Evolutionary conservation across 352 stramenopile species (phyloP).

Genomic region (Phytophthora chlamydospora): DNA sequence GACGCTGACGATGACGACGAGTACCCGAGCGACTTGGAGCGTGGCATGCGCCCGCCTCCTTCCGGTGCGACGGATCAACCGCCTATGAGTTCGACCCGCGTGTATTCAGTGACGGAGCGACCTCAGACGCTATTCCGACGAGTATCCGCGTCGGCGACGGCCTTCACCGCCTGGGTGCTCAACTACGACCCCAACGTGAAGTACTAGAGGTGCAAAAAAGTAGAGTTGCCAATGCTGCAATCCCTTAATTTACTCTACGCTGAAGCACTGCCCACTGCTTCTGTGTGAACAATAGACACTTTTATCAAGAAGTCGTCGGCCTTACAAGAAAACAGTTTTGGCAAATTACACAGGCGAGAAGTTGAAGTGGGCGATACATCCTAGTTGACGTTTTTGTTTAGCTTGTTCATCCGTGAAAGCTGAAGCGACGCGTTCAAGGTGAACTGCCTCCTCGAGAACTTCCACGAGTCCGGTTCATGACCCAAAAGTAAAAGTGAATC

Average conservation of each 20-base stretch:
- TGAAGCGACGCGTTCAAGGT: no score
- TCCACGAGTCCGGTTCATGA: no score
- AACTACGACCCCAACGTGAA: constrained; percentile 40
- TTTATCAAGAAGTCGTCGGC: no score
- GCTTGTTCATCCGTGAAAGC: no score
- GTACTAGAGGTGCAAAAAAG: no score
- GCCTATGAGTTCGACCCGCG: constrained; percentile 13
- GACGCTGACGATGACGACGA: constrained; percentile 29
- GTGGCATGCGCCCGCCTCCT: constrained; percentile 8
- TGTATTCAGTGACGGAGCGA: constrained; percentile 40
- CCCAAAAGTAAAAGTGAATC: no score
- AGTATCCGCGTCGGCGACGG: constrained; percentile 36
- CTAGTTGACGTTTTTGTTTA: no score
- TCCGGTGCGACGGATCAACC: constrained; percentile 22
- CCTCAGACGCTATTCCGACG: constrained; percentile 33
- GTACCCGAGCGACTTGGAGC: constrained; percentile 24
- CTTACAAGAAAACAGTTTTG: no score
- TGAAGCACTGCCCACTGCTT: not conserved
- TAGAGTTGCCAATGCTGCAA: not conserved
- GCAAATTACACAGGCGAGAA: no score
- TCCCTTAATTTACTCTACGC: not conserved
- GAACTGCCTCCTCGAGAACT: no score
- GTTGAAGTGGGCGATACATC: no score
- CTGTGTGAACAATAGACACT: no score
- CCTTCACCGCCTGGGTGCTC: constrained; percentile 41